Evolutionary conservation across 148 eudicot species (phyloP).

Genomic region (Dianthus caryophyllus): DNA sequence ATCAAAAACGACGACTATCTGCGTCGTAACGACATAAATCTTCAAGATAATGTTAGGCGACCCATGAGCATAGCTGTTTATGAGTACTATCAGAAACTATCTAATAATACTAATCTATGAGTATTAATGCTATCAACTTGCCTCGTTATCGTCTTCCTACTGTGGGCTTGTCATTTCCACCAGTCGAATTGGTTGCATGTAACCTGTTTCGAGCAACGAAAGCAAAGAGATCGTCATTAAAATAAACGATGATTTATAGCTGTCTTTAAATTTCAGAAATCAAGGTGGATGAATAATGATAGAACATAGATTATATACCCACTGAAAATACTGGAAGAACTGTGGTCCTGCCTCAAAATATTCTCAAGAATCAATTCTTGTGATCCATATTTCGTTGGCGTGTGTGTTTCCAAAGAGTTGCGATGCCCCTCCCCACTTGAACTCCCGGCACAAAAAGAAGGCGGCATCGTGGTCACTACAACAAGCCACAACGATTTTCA

Average conservation of each 20-base stretch:
- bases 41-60: not conserved
- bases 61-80: not conserved
- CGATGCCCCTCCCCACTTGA: conserved; percentile 14
- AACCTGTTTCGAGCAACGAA: conserved; percentile 19
- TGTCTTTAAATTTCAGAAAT: too few relatives aligned
- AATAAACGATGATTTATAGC: too few relatives aligned
- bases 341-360: conserved; percentile 5
- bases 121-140: conserved; percentile 2
- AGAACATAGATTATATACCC: conserved; percentile 9
- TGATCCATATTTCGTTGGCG: conserved; percentile 16
- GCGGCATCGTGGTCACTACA: conserved; percentile 16
- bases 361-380: conserved; percentile 13
- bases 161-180: conserved; percentile 19
- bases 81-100: not conserved
- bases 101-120: conserved; percentile 11
- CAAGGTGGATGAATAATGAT: not conserved
- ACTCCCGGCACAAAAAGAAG: conserved; percentile 15
- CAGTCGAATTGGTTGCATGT: conserved; percentile 10
- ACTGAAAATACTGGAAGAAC: conserved; percentile 12
- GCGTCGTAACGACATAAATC: not conserved
- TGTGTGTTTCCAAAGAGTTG: conserved; percentile 9
- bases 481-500: conserved; percentile 11
- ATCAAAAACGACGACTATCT: not conserved
- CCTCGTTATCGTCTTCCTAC: conserved; percentile 17
- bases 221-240: not conserved